phyloP scores from a whole-genome alignment of 2,329 filamentous ascomycete species.

The Monosporascus sp. region DNA sequence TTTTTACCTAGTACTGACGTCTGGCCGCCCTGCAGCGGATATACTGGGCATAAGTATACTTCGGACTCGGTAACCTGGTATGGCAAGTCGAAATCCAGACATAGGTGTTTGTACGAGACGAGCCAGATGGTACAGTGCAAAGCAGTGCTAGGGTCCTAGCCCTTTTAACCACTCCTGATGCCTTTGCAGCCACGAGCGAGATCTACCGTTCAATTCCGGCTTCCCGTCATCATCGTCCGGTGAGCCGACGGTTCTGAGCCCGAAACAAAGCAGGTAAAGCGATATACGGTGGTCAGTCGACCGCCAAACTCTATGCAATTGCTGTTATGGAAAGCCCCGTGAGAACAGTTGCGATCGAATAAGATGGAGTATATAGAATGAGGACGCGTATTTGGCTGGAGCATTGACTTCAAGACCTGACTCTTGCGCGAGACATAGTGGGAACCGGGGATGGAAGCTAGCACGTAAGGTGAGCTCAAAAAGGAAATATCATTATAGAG shows the following conservation, averaged over 20 bases:
- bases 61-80: no score
- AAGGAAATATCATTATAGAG: no score
- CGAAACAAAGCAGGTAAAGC: background rate
- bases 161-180: no score
- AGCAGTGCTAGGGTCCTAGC: no score
- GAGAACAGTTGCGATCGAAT: background rate
- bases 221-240: background rate
- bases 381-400: background rate
- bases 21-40: no score
- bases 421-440: background rate
- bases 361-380: no score
- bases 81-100: no score
- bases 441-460: background rate
- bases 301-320: background rate
- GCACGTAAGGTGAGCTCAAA: background rate
- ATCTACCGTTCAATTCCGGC: background rate
- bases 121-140: no score
- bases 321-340: background rate
- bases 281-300: background rate
- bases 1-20: no score
- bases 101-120: no score
- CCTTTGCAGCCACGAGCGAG: background rate
- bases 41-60: no score
- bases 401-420: background rate
- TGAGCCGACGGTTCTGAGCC: no score